Evolutionary conservation across 345 rosid genomes (phyloP).

Genomic region (Brassica incana): DNA sequence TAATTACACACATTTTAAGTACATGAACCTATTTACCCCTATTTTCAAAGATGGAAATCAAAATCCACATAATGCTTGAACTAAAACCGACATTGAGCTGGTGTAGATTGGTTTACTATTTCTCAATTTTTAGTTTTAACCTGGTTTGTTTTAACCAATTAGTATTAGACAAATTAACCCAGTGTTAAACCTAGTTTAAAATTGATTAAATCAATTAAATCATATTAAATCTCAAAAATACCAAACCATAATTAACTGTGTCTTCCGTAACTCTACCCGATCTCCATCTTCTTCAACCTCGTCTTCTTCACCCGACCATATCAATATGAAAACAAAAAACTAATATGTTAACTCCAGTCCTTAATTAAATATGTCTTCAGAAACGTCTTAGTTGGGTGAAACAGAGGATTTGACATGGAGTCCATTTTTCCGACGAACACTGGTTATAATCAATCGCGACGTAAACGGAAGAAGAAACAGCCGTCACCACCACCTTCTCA

Average conservation of each 20-base stretch:
- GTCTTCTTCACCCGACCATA: neutral
- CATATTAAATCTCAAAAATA: neutral
- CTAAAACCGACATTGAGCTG: neutral
- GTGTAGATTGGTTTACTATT: neutral
- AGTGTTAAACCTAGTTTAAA: neutral
- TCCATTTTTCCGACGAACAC: conserved; percentile 35
- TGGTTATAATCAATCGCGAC: conserved; percentile 44
- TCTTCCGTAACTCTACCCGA: neutral
- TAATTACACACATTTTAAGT: neutral
- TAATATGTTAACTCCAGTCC: neutral
- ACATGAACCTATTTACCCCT: neutral
- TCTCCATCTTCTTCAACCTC: neutral
- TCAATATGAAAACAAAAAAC: neutral
- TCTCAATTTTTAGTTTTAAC: neutral
- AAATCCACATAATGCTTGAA: neutral
- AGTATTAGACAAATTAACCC: neutral
- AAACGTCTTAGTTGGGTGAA: neutral
- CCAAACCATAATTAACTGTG: neutral
- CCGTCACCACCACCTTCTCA: neutral
- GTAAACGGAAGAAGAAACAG: conserved; percentile 64
- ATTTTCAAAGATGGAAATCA: neutral
- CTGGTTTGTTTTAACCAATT: neutral
- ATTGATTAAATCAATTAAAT: neutral
- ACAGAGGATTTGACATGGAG: neutral
- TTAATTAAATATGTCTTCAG: too few relatives aligned